Base-by-base conservation (phyloP, 495 filamentous ascomycete species). In the Podospora tetraspora region DNA sequence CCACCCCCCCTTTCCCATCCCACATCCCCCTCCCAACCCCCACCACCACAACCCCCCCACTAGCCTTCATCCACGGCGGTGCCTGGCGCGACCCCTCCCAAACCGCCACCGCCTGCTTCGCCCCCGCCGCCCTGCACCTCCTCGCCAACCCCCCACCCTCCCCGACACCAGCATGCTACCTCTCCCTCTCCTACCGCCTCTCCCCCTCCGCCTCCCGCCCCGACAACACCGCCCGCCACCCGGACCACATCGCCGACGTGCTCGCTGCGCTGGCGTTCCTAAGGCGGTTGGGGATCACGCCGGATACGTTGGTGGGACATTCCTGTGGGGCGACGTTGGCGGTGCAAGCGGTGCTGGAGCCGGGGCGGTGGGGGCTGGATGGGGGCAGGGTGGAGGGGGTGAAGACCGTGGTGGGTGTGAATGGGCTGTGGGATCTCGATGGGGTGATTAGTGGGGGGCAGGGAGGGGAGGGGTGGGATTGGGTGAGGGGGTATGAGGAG, bases 1-100 rank as follows among this genome's bases (percentile, higher is more conserved):
- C 3, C 29, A 13, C 11, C 60, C 62, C 58, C 32, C 21, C 8
- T 62, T 59, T 52, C 63, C 62, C 65, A 62, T 71, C 37, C 66
- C 67, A 52, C 19, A 9, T 52, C 2, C 34, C 34, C 34, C 34
- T 16, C 13, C 34, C 34, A 4, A 43, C 34, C 13, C 3, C 10
- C 24, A 63, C 3, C 32, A 63, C 1, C 27, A 57, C 62, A 62
- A 57, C 58, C n/a, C 59, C 57, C 11, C 74, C 68, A 67, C 23
- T 77, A 43, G 87, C 90, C 72, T 93, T 87, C 79, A 89, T 97
- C 76, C 94, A 96, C 80, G 92, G 94, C 72, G 93, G 93, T 73
- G 93, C 90, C 73, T 97, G 92, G 91, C 86, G 91, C 67, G 93
- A 96, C 73, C 92, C 92, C 59, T 76, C 75, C 60, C 77, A 88